Conservation (phyloP, 2,329 filamentous ascomycete species). For the Aspergillus awamori region DNA sequence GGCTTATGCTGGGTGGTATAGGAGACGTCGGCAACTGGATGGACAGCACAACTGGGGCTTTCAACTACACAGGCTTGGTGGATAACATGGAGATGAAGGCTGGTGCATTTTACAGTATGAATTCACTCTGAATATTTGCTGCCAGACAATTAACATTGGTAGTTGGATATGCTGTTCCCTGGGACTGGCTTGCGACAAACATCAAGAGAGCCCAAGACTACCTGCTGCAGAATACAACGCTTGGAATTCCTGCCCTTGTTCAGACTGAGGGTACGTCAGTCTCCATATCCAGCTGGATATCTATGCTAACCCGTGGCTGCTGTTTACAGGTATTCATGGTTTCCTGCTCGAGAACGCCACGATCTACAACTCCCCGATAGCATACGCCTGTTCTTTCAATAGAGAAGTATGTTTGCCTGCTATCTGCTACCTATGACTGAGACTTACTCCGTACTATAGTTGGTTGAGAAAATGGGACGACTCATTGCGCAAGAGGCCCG, state of each 20-base stretch:
- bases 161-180: conserved; percentile 68
- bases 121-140: background rate
- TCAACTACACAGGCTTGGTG: conserved; percentile 68
- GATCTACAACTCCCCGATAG: conserved; percentile 78
- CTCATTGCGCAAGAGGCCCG: conserved; percentile 67
- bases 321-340: conserved; percentile 60
- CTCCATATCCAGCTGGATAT: background rate
- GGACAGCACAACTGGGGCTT: conserved; percentile 65
- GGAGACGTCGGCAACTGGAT: conserved; percentile 75
- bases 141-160: conserved; percentile 2
- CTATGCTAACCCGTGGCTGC: background rate
- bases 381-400: conserved; percentile 72
- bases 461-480: conserved; percentile 68
- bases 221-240: conserved; percentile 64
- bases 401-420: conserved; percentile 42
- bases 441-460: conserved; percentile 22
- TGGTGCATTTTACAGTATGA: conserved; percentile 65
- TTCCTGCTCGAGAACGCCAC: conserved; percentile 73
- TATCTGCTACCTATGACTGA: background rate
- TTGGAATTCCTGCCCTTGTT: conserved; percentile 72
- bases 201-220: conserved; percentile 71
- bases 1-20: conserved; percentile 15
- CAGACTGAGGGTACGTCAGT: conserved; percentile 64
- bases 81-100: conserved; percentile 67
- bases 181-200: conserved; percentile 64